These are phyloP conservation scores for Escallonia rubra DNA, from an alignment of 129 eudicot species.

Conservation along the genomic window DNA sequence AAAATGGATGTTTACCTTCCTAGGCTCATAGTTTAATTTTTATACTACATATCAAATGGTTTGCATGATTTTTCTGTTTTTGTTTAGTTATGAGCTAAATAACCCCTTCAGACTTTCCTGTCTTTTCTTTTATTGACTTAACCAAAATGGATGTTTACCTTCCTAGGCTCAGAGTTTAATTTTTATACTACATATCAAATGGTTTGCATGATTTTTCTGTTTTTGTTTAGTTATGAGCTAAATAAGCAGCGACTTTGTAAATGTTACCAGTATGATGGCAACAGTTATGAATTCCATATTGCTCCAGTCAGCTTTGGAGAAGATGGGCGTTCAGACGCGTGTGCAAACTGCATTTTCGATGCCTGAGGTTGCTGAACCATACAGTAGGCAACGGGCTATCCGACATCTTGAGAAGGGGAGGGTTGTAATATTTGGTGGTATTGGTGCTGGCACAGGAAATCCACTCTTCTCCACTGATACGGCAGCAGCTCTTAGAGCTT, in stretches of 20 bases:
- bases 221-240: conserved; percentile 8
- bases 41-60: not conserved
- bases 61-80: conserved; percentile 2
- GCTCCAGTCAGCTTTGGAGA: conserved; percentile 84
- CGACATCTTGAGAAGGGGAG: conserved; percentile 88
- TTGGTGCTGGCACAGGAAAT: conserved; percentile 88
- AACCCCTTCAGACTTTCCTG: too few relatives aligned
- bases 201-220: conserved; percentile 2
- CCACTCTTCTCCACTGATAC: conserved; percentile 89
- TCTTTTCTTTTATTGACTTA: too few relatives aligned
- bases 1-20: not conserved
- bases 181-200: not conserved
- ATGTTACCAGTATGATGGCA: conserved; percentile 82
- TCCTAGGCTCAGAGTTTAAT: not conserved
- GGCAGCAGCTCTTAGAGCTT: conserved; percentile 92
- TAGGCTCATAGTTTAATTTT: not conserved
- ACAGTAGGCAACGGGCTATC: conserved; percentile 79
- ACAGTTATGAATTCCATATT: conserved; percentile 83
- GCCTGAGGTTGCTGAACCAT: conserved; percentile 84
- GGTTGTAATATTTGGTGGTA: conserved; percentile 89
- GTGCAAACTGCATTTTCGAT: conserved; percentile 65
- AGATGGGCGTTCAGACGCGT: conserved; percentile 71
- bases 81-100: conserved; percentile 14
- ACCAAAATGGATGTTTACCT: not conserved
- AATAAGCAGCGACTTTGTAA: conserved; percentile 17